phyloP scores from a whole-genome alignment of 805 yeast genomes.

The Myxozyma nipponensis region DNA sequence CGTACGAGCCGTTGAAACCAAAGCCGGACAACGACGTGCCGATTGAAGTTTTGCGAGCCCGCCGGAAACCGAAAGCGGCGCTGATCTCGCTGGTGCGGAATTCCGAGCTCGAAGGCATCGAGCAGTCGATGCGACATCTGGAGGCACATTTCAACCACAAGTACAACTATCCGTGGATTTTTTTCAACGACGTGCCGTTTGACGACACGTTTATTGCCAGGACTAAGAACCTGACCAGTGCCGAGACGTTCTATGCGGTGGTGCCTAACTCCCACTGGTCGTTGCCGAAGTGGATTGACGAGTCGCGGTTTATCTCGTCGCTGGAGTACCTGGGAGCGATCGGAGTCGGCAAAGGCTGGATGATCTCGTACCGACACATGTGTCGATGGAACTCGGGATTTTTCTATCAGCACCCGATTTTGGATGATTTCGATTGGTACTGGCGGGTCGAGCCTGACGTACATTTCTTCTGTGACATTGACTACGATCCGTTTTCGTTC shows the following conservation, averaged over 20 bases:
- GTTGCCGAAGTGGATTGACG: constrained; percentile 63
- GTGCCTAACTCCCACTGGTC: constrained; percentile 65
- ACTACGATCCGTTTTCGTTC: constrained; percentile 73
- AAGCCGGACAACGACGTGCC: constrained; percentile 23
- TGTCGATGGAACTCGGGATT: constrained; percentile 76
- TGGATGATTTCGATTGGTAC: constrained; percentile 61
- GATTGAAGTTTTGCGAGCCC: constrained; percentile 16
- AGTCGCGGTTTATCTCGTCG: constrained; percentile 23
- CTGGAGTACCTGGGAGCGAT: constrained; percentile 32
- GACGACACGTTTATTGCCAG: constrained; percentile 50
- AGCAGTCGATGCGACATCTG: constrained; percentile 57
- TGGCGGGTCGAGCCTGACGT: constrained; percentile 95
- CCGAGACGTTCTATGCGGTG: constrained; percentile 52
- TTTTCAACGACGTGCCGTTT: constrained; percentile 67
- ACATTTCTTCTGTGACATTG: constrained; percentile 69
- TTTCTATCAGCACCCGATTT: constrained; percentile 58
- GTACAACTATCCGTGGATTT: constrained; percentile 75
- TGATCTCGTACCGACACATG: constrained; percentile 66
- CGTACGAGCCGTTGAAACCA: constrained; percentile 21
- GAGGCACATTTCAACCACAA: constrained; percentile 64
- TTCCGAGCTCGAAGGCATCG: constrained; percentile 54
- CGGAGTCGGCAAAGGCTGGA: constrained; percentile 59
- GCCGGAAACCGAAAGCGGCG: constrained; percentile 37
- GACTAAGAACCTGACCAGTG: constrained; percentile 57
- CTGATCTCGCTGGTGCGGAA: constrained; percentile 63